Base-by-base conservation (phyloP, 2,329 filamentous ascomycete genomes). In the Paraconiothyrium brasiliense region DNA sequence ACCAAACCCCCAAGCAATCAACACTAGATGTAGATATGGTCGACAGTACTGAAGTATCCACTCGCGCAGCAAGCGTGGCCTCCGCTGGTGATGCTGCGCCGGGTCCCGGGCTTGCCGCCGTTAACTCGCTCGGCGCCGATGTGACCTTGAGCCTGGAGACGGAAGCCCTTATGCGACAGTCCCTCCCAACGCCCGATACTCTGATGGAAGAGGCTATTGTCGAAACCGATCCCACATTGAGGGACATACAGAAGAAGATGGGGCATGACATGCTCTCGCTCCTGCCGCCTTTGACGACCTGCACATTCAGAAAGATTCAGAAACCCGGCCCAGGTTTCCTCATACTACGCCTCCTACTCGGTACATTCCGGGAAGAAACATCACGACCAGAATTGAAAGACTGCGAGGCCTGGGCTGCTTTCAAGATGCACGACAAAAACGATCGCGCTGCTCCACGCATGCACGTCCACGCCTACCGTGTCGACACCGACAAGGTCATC, bases 361-460 rank as follows among this genome's bases (percentile, higher is more conserved):
- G 60, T 13, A 54, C 49, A 30, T 35, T 54, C 35, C 57, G 24
- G 2, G 30, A 55, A 11, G 22, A 32, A 2, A 46, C 30, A 20
- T 22, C 44, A 9, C 24, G 41, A 24, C 39, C 39, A n/a, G 24
- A 50, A 4, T 50, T 62, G n/a, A 35, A 44, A 14, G 50, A 37
- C 27, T 11, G 47, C 22, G 49, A 62, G 51, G 37, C 48, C 22
- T 62, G 60, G 60, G 51, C 52, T 5, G 51, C 35, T 10, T 59
- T 56, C 46, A 62, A 59, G 35, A 39, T 59, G 39, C 60, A 62
- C 47, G 60, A 56, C 16, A 55, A 44, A 20, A 44, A 44, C n/a
- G 46, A 51, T 5, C 47, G 48, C 11, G 39, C 57, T 27, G 60
- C 60, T n/a, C 60, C 60, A 11, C 44, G 60, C 20, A 56, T 59